phyloP scores from a whole-genome alignment of 495 filamentous ascomycete genomes.

The Podospora appendiculata region DNA sequence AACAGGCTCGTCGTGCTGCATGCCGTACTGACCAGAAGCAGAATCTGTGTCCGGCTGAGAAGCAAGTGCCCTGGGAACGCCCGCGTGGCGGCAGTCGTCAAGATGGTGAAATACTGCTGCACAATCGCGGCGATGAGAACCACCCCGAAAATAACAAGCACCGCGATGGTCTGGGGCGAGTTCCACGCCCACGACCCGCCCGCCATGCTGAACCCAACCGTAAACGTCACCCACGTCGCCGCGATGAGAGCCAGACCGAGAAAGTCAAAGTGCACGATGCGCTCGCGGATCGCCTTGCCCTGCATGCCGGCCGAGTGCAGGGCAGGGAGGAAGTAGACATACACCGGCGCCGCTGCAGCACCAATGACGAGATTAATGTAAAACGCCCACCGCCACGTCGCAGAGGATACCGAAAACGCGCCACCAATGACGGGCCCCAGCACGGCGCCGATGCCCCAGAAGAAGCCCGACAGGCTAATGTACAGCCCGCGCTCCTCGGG shows the following conservation, averaged over 20 bases:
- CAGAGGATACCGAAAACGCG: slow-evolving; percentile 33
- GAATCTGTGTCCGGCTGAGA: slow-evolving; percentile 27
- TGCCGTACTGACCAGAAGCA: slow-evolving; percentile 36
- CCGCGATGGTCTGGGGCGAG: slow-evolving; percentile 42
- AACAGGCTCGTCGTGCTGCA: slow-evolving; percentile 27
- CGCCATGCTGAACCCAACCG: slow-evolving; percentile 50
- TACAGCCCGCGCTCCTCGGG: slow-evolving; percentile 36
- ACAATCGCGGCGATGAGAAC: slow-evolving; percentile 40
- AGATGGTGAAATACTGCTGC: slow-evolving; percentile 44
- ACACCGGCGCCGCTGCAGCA: slow-evolving; percentile 43
- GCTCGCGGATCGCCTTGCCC: slow-evolving; percentile 24
- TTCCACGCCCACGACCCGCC: slow-evolving; percentile 48
- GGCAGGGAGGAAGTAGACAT: slow-evolving; percentile 46
- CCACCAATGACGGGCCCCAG: slow-evolving; percentile 39
- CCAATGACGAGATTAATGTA: slow-evolving; percentile 44
- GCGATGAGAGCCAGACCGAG: slow-evolving; percentile 36
- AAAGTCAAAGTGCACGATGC: slow-evolving; percentile 36
- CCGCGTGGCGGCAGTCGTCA: slow-evolving; percentile 39
- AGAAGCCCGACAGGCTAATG: slow-evolving; percentile 18
- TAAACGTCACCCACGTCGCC: slow-evolving; percentile 32
- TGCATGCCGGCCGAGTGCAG: slow-evolving; percentile 31
- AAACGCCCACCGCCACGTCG: slow-evolving; percentile 45
- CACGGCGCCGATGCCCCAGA: slow-evolving; percentile 34
- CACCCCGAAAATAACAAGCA: slow-evolving; percentile 45
- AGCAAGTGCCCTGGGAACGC: slow-evolving; percentile 51